Base-by-base conservation (phyloP, 2,329 filamentous ascomycete species). In the Metarhizium brunneum region DNA sequence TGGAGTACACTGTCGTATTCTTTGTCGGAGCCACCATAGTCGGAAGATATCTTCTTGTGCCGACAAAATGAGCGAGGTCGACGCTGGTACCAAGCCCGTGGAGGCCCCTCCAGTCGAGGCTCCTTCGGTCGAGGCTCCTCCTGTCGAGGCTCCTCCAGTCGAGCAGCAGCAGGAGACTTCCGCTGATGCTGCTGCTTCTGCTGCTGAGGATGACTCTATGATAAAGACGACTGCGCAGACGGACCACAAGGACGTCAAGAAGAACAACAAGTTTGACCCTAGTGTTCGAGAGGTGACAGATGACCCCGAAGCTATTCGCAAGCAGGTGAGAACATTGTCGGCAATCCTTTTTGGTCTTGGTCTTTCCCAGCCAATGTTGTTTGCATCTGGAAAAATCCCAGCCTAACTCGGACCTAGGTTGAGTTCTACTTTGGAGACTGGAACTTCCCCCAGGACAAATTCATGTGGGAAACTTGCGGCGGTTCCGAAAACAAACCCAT, bases 371-470 rank as follows among this genome's bases (percentile, higher is more conserved):
- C 6, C 35, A 8, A 40, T 40, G 13, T 45, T 20, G n/a, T 16
- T 11, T 18, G 6, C 42, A 45, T 16, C 6, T 40, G 42, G 16
- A 16, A 6, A 18, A 18, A 6, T 45, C 25, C 42, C 18, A 45
- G 6, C 6, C 50, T 18, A 30, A 53, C 14, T 52, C 2, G 16
- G 2, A 50, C n/a, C 35, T 62, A 95, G 87, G 89, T 96, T 64
- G 91, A 96, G 69, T 96, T 96, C 73, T 96, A 96, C 80, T 95
- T 96, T 73, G 88, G 88, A 65, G 88, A 95, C 71, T 88, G 86
- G 66, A 96, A 96, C 73, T 83, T 99, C 42, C 86, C 87, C 53
- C 85, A 84, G 65, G 95, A 99, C 73, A 88, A 90, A 70, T 95
- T 90, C 76, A 81, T 99, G 63, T 88, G 91, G 76, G 79, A 84